phyloP scores from a whole-genome alignment of 192 early-diverging fungal genomes.

The Backusella liffmaniae region DNA sequence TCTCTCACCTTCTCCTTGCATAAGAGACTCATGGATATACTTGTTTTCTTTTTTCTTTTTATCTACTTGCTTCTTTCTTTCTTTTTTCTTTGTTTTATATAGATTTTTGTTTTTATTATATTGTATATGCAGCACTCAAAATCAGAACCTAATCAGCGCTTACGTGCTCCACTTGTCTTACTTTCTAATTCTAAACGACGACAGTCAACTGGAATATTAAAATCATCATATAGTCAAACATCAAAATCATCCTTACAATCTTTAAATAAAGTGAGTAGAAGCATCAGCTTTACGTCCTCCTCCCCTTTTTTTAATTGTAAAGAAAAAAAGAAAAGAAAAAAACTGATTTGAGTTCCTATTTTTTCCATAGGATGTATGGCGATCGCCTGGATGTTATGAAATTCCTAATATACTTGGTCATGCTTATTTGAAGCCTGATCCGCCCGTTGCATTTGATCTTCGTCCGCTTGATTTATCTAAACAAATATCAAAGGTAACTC shows the following conservation, averaged over 20 bases:
- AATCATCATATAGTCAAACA: constrained; percentile 8
- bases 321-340: neutral
- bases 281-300: neutral
- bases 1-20: neutral
- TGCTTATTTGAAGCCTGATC: constrained; percentile 34
- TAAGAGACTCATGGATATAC: neutral
- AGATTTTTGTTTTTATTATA: neutral
- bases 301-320: neutral
- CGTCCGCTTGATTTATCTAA: constrained; percentile 30
- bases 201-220: constrained; percentile 12
- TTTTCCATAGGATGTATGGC: constrained; percentile 27
- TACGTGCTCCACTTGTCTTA: neutral
- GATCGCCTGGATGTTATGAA: constrained; percentile 32
- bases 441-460: constrained; percentile 27
- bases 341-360: neutral
- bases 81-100: constrained; percentile 2
- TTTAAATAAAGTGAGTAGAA: neutral
- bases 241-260: neutral
- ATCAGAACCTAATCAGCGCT: constrained; percentile 8
- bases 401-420: constrained; percentile 37
- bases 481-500: constrained; percentile 29
- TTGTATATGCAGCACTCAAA: constrained; percentile 9
- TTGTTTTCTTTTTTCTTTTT: neutral
- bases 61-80: neutral
- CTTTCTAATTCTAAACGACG: constrained; percentile 4